These are phyloP conservation scores for Xylaria multiplex DNA, from an alignment of 2,329 filamentous ascomycete species.

Conservation along the genomic window DNA sequence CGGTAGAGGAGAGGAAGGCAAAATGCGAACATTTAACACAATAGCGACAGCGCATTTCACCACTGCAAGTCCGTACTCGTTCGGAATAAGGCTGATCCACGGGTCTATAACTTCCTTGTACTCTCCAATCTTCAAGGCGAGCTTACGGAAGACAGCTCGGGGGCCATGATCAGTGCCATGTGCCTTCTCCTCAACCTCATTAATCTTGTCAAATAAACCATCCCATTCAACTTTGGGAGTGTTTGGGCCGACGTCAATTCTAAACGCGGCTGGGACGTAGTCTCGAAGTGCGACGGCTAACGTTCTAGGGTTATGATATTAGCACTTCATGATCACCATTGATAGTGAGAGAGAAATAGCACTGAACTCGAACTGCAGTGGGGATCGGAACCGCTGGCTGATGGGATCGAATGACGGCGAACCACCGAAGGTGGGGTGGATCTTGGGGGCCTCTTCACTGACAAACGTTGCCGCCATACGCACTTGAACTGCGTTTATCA, in stretches of 20 bases:
- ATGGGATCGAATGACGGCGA: slow-evolving; percentile 1
- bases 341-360: not conserved
- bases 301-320: slow-evolving; percentile 1
- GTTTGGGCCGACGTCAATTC: slow-evolving; percentile 4
- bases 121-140: slow-evolving; percentile 6
- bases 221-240: slow-evolving; percentile 9
- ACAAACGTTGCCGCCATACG: slow-evolving; percentile 10
- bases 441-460: slow-evolving; percentile 8
- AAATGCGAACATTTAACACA: slow-evolving; percentile 2
- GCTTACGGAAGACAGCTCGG: slow-evolving; percentile 6
- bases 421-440: slow-evolving; percentile 11
- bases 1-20: not conserved
- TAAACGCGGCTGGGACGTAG: slow-evolving; percentile 2
- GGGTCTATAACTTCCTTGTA: slow-evolving; percentile 15
- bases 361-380: slow-evolving; percentile 12
- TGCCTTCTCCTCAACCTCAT: slow-evolving; percentile 12
- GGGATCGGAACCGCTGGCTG: not conserved
- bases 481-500: not conserved
- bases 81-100: slow-evolving; percentile 8
- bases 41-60: slow-evolving; percentile 17
- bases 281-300: slow-evolving; percentile 12
- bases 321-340: not conserved
- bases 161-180: slow-evolving; percentile 9
- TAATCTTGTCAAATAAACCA: slow-evolving; percentile 9
- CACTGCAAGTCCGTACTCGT: slow-evolving; percentile 13